These are phyloP conservation scores for Solanum hybrid DNA, from an alignment of 305 asterid species.

Conservation along the genomic window DNA sequence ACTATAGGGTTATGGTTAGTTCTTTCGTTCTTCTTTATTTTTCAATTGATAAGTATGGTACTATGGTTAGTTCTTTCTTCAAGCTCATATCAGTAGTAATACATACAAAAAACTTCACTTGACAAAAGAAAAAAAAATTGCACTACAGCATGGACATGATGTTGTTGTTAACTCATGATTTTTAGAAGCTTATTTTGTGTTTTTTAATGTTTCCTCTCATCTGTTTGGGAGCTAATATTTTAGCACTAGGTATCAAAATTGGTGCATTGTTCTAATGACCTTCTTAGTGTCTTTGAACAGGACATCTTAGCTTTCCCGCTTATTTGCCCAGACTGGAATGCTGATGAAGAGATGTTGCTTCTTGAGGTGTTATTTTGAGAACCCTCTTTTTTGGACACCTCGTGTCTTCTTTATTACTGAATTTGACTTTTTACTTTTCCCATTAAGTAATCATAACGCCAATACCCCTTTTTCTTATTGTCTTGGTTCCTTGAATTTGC, in stretches of 20 bases:
- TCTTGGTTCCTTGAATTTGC: slow-evolving; percentile 1
- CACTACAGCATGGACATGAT: neutral
- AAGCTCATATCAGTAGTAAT: neutral
- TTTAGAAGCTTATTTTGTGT: neutral
- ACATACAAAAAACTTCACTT: neutral
- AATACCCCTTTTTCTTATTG: neutral
- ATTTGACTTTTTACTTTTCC: neutral
- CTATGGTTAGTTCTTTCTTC: neutral
- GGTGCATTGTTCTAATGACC: slow-evolving; percentile 7
- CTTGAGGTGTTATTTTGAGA: slow-evolving; percentile 40
- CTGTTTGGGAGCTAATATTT: neutral
- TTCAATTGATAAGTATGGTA: neutral
- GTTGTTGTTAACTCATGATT: neutral
- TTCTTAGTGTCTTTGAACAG: slow-evolving; percentile 28
- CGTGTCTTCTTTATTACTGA: neutral
- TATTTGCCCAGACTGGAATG: slow-evolving; percentile 75
- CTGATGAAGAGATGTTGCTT: slow-evolving; percentile 74
- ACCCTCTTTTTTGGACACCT: slow-evolving; percentile 5
- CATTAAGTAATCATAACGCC: neutral
- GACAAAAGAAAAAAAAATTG: neutral
- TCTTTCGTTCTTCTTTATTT: neutral
- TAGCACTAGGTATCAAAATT: neutral
- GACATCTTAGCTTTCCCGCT: slow-evolving; percentile 63
- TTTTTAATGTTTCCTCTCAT: neutral
- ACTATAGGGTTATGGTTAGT: slow-evolving; percentile 71